These are phyloP conservation scores for Cantharellus anzutake DNA, from an alignment of 768 basidiomycete species.

Conservation along the genomic window DNA sequence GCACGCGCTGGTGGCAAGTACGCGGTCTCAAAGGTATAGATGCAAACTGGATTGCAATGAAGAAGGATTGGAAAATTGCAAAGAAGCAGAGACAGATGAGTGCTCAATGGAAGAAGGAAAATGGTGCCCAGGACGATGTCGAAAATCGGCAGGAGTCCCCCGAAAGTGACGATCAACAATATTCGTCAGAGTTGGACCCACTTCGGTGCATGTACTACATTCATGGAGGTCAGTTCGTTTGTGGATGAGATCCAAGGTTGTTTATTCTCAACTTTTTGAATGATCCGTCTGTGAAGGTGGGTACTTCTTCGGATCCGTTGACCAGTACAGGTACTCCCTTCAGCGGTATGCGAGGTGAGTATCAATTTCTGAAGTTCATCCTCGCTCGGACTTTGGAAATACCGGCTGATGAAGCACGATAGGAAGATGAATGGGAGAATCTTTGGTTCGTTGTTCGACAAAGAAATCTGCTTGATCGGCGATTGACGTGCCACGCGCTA, in stretches of 20 bases:
- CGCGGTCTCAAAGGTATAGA: conserved; percentile 66
- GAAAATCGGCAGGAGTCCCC: background rate
- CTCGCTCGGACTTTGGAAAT: background rate
- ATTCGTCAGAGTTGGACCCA: conserved; percentile 19
- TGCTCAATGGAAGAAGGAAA: background rate
- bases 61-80: conserved; percentile 17
- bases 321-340: conserved; percentile 42
- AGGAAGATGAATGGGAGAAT: conserved; percentile 84
- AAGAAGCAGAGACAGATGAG: background rate
- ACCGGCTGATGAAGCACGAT: conserved; percentile 29
- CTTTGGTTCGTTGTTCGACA: conserved; percentile 20
- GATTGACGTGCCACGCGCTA: conserved; percentile 20
- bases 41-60: conserved; percentile 24
- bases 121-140: background rate
- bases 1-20: conserved; percentile 96
- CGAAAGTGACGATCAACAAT: conserved; percentile 4
- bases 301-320: conserved; percentile 15
- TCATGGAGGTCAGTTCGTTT: conserved; percentile 10
- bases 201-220: conserved; percentile 21
- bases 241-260: background rate
- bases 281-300: background rate
- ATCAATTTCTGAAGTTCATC: background rate
- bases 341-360: conserved; percentile 29
- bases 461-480: conserved; percentile 24
- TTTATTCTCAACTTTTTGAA: background rate